phyloP scores from a whole-genome alignment of 164 flowering plant genomes.

The Vitis rupestris region DNA sequence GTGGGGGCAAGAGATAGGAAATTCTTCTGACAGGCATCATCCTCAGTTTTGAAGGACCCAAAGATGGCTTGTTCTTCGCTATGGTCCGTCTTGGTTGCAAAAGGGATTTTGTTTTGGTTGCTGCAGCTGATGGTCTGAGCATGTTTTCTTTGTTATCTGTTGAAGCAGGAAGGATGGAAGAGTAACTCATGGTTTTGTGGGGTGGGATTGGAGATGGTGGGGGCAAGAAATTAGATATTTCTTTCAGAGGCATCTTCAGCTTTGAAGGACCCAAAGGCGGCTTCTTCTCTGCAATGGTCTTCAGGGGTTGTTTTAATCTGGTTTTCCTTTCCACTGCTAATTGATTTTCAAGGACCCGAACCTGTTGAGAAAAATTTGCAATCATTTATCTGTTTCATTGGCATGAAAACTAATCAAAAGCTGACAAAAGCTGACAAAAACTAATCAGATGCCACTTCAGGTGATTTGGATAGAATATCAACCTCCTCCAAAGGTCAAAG shows the following conservation, averaged over 20 bases:
- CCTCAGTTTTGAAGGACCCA: constrained; percentile 55
- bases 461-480: too few relatives aligned
- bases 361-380: constrained; percentile 33
- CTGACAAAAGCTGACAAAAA: too few relatives aligned
- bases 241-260: constrained; percentile 60
- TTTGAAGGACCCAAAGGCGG: constrained; percentile 71
- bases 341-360: constrained; percentile 78
- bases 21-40: constrained; percentile 63
- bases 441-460: background rate
- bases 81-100: constrained; percentile 48
- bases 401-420: background rate
- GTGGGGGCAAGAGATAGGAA: constrained; percentile 52
- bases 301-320: constrained; percentile 48
- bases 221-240: constrained; percentile 60
- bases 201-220: constrained; percentile 36
- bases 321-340: constrained; percentile 76
- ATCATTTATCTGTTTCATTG: background rate
- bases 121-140: constrained; percentile 18
- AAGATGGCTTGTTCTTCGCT: constrained; percentile 68
- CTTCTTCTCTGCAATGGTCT: constrained; percentile 39
- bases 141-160: constrained; percentile 49
- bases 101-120: constrained; percentile 23
- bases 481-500: too few relatives aligned
- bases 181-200: constrained; percentile 4
- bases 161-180: background rate